Base-by-base conservation (phyloP, 768 basidiomycete genomes). In the Cystofilobasidium macerans region DNA sequence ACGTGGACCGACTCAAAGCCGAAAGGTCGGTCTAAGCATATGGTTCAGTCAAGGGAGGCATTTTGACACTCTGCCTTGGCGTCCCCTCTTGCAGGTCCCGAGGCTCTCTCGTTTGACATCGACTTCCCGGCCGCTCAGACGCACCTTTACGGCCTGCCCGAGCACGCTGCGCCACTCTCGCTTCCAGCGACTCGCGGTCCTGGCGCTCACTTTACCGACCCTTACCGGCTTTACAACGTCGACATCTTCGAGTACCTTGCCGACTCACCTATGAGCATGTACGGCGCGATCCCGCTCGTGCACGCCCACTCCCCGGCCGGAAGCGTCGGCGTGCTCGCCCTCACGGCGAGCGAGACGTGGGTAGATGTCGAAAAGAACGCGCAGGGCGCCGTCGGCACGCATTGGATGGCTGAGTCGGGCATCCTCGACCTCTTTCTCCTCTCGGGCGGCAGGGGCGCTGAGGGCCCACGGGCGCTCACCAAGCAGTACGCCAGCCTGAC, bases 351-450 rank as follows among this genome's bases (percentile, higher is more conserved):
- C 1, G 95, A 99, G 73, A 90, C 91, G 0, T 98, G 89, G 86
- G 86, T 99, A 57, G 95, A 98, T 73, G 82, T 98, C 36, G 84
- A 80, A 6, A 89, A 88, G 73, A 76, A 84, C 6, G 78, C 48
- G 11, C 33, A 48, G 40, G 65, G 69, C 67, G 60, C 69, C 28
- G 72, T 74, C 24, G 58, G 86, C 69, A 92, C 94, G 0, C 95
- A 98, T 74, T 99, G 94, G 95, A 85, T 97, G 69, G 91, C 93
- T 9, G 95, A 99, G 76, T 91, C 90, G 4, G 95, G 95, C 51
- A 92, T 98, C 68, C 81, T 99, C 61, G 94, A 99, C 75, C 75
- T 95, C 13, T 89, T 98, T 78, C 79, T 99, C 71, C 83, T 97
- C 63, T 91, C 95, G 4, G 95, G 95, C 8, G 92, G 94, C 1